phyloP scores from a whole-genome alignment of 306 rosid genomes.

The Oemleria cerasiformis region DNA sequence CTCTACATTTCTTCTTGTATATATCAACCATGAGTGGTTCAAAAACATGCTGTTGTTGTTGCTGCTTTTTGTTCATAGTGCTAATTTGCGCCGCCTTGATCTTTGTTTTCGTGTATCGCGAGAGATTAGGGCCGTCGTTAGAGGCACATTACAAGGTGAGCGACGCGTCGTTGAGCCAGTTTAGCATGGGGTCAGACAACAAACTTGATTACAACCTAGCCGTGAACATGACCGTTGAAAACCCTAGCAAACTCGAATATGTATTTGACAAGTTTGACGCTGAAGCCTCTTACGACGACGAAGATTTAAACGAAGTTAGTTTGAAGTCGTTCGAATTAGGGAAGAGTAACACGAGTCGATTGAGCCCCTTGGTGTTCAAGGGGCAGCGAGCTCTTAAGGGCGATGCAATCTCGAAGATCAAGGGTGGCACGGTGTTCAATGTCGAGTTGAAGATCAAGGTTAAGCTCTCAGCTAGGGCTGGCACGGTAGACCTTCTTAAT shows the following conservation, averaged over 20 bases:
- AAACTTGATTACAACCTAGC: neutral
- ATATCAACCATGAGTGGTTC: conserved; percentile 8
- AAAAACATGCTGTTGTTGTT: neutral
- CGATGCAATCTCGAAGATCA: neutral
- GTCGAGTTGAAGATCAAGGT: neutral
- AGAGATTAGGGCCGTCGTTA: conserved; percentile 19
- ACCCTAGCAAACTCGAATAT: neutral
- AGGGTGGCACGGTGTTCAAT: neutral
- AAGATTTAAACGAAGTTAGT: neutral
- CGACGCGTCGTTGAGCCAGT: conserved; percentile 42
- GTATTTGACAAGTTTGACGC: neutral
- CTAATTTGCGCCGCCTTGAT: conserved; percentile 10
- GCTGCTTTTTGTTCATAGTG: conserved; percentile 9
- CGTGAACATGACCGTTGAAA: neutral
- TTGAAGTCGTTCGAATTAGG: neutral
- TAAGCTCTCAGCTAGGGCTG: neutral
- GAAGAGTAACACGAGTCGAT: neutral
- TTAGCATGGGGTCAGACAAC: conserved; percentile 24
- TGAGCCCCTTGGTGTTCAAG: neutral
- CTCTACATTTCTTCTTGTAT: conserved; percentile 12
- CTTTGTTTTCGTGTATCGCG: conserved; percentile 24
- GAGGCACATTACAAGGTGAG: conserved; percentile 28
- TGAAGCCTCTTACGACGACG: neutral
- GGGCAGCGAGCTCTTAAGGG: neutral
- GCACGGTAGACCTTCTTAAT: neutral